phyloP scores from a whole-genome alignment of 2,329 filamentous ascomycete species.

The Akanthomyces lecanii region DNA sequence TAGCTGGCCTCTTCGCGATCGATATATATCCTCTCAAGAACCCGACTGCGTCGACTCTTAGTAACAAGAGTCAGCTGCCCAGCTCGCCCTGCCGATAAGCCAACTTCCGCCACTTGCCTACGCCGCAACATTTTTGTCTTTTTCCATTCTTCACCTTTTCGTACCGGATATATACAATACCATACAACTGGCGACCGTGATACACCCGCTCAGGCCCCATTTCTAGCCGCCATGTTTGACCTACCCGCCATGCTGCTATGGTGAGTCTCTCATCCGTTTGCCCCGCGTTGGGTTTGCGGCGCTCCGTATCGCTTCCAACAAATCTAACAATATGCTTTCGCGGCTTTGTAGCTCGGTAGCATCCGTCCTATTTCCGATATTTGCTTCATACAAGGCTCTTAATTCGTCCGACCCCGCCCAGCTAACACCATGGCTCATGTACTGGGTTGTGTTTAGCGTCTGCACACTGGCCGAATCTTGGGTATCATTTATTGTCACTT shows the following conservation, averaged over 20 bases:
- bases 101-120: slow-evolving; percentile 3
- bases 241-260: slow-evolving; percentile 73
- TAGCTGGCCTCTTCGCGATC: slow-evolving; percentile 1
- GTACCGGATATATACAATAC: background rate
- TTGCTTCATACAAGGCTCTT: slow-evolving; percentile 96
- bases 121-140: background rate
- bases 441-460: slow-evolving; percentile 90
- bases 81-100: background rate
- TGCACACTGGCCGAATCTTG: slow-evolving; percentile 80
- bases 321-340: slow-evolving; percentile 9
- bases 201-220: background rate
- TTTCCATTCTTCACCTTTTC: background rate
- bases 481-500: slow-evolving; percentile 79
- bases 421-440: slow-evolving; percentile 97
- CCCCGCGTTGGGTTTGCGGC: slow-evolving; percentile 20
- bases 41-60: background rate
- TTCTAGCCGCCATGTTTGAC: slow-evolving; percentile 61
- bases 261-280: slow-evolving; percentile 47
- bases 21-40: background rate
- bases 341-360: slow-evolving; percentile 65
- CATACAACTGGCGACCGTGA: background rate
- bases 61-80: slow-evolving; percentile 8
- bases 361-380: slow-evolving; percentile 90
- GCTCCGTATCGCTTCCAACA: slow-evolving; percentile 14
- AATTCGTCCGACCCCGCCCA: slow-evolving; percentile 86